These are phyloP conservation scores for Pleurotus pulmonarius DNA, from an alignment of 768 basidiomycete species.

Conservation along the genomic window DNA sequence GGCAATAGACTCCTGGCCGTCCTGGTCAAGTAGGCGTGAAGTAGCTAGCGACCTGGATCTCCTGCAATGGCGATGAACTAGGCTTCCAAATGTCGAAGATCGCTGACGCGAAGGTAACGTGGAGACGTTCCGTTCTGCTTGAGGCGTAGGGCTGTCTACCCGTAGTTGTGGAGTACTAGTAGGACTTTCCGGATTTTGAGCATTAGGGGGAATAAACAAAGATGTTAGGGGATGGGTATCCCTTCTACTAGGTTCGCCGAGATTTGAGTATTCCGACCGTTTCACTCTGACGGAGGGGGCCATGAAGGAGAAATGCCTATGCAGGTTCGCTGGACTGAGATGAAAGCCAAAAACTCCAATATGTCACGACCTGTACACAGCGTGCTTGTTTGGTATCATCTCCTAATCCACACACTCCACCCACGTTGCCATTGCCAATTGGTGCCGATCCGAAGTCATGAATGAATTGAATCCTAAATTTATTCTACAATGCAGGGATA, in stretches of 20 bases:
- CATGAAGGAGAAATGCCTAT: neutral
- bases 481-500: no score
- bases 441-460: no score
- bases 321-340: neutral
- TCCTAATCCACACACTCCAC: neutral
- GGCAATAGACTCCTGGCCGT: neutral
- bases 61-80: slow-evolving; percentile 5
- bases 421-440: no score
- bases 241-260: slow-evolving; percentile 14
- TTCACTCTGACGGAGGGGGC: slow-evolving; percentile 53
- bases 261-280: slow-evolving; percentile 26
- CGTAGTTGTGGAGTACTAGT: neutral
- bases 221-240: slow-evolving; percentile 9
- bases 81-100: neutral
- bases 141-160: neutral
- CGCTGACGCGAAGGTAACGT: neutral
- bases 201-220: slow-evolving; percentile 12
- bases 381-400: neutral
- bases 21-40: neutral
- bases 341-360: neutral
- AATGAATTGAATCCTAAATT: no score
- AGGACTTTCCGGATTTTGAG: slow-evolving; percentile 1
- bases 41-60: slow-evolving; percentile 3
- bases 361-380: neutral
- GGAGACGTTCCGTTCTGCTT: neutral